Conservation (phyloP, 2,329 filamentous ascomycete genomes). For the Hypoxylon sp. region DNA sequence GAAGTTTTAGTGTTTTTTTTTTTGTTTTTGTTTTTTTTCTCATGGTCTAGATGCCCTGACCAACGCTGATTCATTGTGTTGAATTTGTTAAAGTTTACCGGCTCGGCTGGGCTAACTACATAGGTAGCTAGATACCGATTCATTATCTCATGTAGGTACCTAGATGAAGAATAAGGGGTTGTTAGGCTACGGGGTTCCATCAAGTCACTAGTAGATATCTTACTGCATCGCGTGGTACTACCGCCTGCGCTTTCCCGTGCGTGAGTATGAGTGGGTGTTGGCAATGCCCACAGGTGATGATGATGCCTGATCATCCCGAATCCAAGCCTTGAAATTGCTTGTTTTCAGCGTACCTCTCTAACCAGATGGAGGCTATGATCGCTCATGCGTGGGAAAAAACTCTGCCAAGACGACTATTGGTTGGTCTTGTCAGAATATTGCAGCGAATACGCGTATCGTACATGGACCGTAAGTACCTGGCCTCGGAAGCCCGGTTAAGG, state of each 20-base stretch:
- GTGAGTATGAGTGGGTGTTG: background rate
- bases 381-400: background rate
- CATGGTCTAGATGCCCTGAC: slow-evolving; percentile 4
- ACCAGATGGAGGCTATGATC: background rate
- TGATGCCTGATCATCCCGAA: background rate
- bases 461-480: background rate
- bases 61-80: background rate
- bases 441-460: slow-evolving; percentile 11
- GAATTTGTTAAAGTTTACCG: background rate
- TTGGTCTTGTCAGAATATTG: slow-evolving; percentile 5
- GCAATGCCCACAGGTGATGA: background rate
- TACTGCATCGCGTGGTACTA: background rate
- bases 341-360: background rate
- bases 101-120: background rate
- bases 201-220: background rate
- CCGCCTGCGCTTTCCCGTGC: too few relatives aligned
- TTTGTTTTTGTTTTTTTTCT: background rate
- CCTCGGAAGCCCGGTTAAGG: background rate
- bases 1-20: slow-evolving; percentile 5
- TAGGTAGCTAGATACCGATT: background rate
- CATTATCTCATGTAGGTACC: background rate
- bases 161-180: background rate
- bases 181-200: background rate
- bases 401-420: slow-evolving; percentile 11
- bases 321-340: slow-evolving; percentile 1